Evolutionary conservation across 768 basidiomycete genomes (phyloP), one percentile per base, ranked within the genome.

Genomic region (Tremella mesenterica): DNA sequence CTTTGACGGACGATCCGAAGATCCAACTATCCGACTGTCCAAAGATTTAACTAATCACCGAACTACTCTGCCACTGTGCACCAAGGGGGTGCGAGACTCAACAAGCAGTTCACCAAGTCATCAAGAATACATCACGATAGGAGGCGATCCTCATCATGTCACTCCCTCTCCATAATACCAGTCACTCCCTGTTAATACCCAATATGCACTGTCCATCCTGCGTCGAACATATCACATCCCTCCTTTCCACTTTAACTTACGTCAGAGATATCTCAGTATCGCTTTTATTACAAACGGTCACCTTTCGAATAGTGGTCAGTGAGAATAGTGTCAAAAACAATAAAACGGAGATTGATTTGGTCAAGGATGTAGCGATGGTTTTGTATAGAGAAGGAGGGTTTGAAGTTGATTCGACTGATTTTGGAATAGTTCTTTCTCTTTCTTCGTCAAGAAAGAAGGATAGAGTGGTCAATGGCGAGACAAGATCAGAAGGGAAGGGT

Each of bases 161-260:
- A 29, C 28, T 48, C 4, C 47, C 47, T 7, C 16, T 18, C 47
- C 47, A 48, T 18, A 4, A 20, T 3, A 18, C 58, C 4, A 51
- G 47, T 12, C 45, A 56, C 27, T 53, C 53, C 1, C 57, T 64
- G 10, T 41, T 64, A 3, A 54, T 64, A 46, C 30, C 28, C n/a
- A 67, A 67, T 53, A 60, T 67, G 63, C 65, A 67, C 52, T 67
- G 65, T 50, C 63, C 65, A 3, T 62, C 65, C 18, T 67, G 65
- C 44, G 50, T 51, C 41, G 56, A 59, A 20, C 49, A 58, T n/a
- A 67, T 67, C 49, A 44, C 52, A 7, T 29, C 53, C n/a, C 54
- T 67, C 0, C 54, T 67, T 14, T 47, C 52, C 4, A 33, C 56
- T 16, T 25, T 60, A 1, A 18, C 38, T 14, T 46, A 44, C 14